Percentiles rank a stretch among this genome's conserved stretches.
These are phyloP conservation scores for Penicillium lagena DNA, from an alignment of 495 filamentous ascomycete species.

Conservation along the genomic window DNA sequence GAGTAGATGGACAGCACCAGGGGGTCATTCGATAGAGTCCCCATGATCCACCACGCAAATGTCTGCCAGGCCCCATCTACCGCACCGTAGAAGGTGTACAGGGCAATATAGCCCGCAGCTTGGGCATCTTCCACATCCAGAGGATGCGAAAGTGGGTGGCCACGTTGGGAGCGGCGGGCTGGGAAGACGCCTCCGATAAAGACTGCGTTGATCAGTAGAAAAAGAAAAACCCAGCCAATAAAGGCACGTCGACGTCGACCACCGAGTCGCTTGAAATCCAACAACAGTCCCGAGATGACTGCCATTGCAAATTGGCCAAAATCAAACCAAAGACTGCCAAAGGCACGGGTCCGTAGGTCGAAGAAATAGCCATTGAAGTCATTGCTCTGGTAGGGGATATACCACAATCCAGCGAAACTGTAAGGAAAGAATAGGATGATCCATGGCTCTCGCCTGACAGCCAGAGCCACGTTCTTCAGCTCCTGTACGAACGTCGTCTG, in stretches of 20 bases:
- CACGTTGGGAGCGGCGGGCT: slow-evolving; percentile 3
- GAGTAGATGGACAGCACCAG: slow-evolving; percentile 9
- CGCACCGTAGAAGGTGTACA: slow-evolving; percentile 7
- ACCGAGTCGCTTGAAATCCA: slow-evolving; percentile 4
- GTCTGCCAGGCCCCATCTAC: slow-evolving; percentile 11
- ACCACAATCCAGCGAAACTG: slow-evolving; percentile 10
- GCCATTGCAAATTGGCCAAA: slow-evolving; percentile 11
- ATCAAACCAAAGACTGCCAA: slow-evolving; percentile 10
- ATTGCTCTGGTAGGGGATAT: slow-evolving; percentile 11
- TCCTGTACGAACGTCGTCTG: slow-evolving; percentile 8
- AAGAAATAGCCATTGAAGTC: slow-evolving; percentile 9
- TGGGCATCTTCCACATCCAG: slow-evolving; percentile 3
- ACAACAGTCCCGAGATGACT: slow-evolving; percentile 4
- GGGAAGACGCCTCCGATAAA: slow-evolving; percentile 9
- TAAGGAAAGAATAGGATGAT: slow-evolving; percentile 9
- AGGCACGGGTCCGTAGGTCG: slow-evolving; percentile 8
- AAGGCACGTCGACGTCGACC: slow-evolving; percentile 8
- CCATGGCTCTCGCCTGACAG: slow-evolving; percentile 5
- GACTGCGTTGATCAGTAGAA: slow-evolving; percentile 8
- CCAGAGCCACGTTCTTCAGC: slow-evolving; percentile 7
- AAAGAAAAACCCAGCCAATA: slow-evolving; percentile 4
- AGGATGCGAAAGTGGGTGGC: background rate
- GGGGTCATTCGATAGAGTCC: slow-evolving; percentile 7
- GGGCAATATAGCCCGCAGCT: slow-evolving; percentile 6
- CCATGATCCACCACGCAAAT: slow-evolving; percentile 11